Evolutionary conservation across 345 rosid species (phyloP), one percentile per base, ranked within the genome.

Genomic region (Euclidium syriacum): DNA sequence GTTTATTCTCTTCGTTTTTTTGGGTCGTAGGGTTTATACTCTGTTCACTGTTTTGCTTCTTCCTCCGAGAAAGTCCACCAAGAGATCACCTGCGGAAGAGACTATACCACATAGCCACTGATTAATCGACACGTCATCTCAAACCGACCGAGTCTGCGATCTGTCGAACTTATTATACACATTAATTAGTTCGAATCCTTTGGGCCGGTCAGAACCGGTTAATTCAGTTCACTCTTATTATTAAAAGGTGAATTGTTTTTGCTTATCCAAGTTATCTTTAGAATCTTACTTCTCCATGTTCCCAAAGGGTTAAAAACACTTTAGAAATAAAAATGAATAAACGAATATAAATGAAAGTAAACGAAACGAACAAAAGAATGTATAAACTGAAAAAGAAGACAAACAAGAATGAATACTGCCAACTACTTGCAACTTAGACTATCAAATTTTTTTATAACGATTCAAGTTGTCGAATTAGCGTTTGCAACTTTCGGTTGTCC

Each of bases 281-380:
- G 64, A 67, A 67, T 67, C 71, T 57, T 29, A 67, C 71, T 66
- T 56, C 64, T 66, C 65, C 72, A 39, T 67, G 72, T 49, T 49
- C 24, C 24, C 35, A 58, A 58, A 49, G 72, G 65, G 42, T 67
- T 48, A 39, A 5, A 49, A 49, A 39, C 35, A 48, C 22, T 38
- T 47, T 47, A 4, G 32, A 57, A 35, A 35, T 46, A 46, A 46
- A 42, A n/a, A 48, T 46, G 12, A 11, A 5, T 4, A 59, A 55
- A 18, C 71, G 71, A 66, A 66, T 54, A n/a, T 46, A 19, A 19
- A 36, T 47, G 50, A 67, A 56, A 56, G 49, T 57, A 65, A 46
- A 54, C 46, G 62, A 65, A 46, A 54, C 46, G 62, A 53, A 53
- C 53, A 63, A 63, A 49, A 10, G 50, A 50, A 52, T 63, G 23